Conservation (phyloP, 1,284 basidiomycete species). For the Pseudozyma tsukubaensis region DNA sequence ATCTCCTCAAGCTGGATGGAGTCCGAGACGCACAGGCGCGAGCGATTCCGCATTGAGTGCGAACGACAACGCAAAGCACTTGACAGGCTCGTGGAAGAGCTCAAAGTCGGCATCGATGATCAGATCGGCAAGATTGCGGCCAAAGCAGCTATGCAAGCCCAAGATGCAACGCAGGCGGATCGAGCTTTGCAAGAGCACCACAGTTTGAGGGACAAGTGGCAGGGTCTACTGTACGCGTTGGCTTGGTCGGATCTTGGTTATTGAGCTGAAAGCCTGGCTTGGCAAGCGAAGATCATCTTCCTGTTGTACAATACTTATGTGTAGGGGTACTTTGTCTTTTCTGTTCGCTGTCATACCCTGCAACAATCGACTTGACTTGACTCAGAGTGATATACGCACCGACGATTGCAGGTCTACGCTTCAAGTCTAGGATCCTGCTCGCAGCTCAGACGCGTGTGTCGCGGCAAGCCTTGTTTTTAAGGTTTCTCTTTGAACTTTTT, state of each 20-base stretch:
- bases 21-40: constrained; percentile 26
- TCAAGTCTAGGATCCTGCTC: too few relatives aligned
- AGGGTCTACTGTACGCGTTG: constrained; percentile 41
- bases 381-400: too few relatives aligned
- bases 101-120: constrained; percentile 38
- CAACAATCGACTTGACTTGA: too few relatives aligned
- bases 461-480: too few relatives aligned
- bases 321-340: too few relatives aligned
- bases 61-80: constrained; percentile 39
- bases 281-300: background rate
- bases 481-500: too few relatives aligned
- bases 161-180: constrained; percentile 28
- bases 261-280: background rate
- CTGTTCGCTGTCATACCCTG: too few relatives aligned
- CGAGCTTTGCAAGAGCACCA: constrained; percentile 31
- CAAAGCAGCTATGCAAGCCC: constrained; percentile 15
- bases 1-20: constrained; percentile 29
- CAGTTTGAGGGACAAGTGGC: constrained; percentile 27
- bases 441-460: too few relatives aligned
- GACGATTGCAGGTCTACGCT: too few relatives aligned
- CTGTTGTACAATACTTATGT: too few relatives aligned
- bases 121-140: constrained; percentile 40
- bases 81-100: constrained; percentile 26
- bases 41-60: constrained; percentile 33
- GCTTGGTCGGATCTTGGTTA: constrained; percentile 39